phyloP scores from a whole-genome alignment of 805 yeast species.

The Kuraishia capsulata region DNA sequence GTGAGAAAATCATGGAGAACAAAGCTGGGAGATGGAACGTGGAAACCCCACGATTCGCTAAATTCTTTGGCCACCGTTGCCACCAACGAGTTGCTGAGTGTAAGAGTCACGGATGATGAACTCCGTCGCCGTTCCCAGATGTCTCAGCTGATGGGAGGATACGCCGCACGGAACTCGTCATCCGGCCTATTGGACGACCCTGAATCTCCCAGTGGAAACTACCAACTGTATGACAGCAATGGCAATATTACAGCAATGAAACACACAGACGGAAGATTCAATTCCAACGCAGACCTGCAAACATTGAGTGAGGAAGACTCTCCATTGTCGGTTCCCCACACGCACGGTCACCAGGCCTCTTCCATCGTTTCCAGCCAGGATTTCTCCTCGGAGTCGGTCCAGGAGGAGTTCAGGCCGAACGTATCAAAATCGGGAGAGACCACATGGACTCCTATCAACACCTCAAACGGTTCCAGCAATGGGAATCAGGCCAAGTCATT shows the following conservation, averaged over 20 bases:
- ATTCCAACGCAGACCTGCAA: conserved; percentile 2
- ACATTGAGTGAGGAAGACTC: conserved; percentile 4
- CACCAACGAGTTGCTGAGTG: conserved; percentile 74
- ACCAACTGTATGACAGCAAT: conserved; percentile 34
- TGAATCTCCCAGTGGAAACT: conserved; percentile 24
- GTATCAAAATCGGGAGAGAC: conserved; percentile 3
- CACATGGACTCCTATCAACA: conserved; percentile 7
- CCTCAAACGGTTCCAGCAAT: conserved; percentile 5
- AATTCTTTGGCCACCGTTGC: conserved; percentile 77
- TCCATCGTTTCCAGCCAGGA: no score
- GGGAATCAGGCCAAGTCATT: conserved; percentile 1
- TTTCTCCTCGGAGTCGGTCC: neutral
- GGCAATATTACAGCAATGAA: conserved; percentile 27
- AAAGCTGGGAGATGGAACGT: conserved; percentile 22
- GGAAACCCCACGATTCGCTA: conserved; percentile 54
- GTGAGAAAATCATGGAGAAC: conserved; percentile 56
- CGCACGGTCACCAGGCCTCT: no score
- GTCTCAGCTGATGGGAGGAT: conserved; percentile 16
- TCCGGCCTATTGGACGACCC: conserved; percentile 17
- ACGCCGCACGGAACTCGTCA: no score
- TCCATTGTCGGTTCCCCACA: no score
- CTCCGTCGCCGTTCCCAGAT: conserved; percentile 27
- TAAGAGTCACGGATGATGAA: conserved; percentile 61
- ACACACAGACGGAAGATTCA: neutral
- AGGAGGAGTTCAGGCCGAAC: conserved; percentile 2